phyloP scores from a whole-genome alignment of 768 basidiomycete genomes.

The Pleurotus tuoliensis region DNA sequence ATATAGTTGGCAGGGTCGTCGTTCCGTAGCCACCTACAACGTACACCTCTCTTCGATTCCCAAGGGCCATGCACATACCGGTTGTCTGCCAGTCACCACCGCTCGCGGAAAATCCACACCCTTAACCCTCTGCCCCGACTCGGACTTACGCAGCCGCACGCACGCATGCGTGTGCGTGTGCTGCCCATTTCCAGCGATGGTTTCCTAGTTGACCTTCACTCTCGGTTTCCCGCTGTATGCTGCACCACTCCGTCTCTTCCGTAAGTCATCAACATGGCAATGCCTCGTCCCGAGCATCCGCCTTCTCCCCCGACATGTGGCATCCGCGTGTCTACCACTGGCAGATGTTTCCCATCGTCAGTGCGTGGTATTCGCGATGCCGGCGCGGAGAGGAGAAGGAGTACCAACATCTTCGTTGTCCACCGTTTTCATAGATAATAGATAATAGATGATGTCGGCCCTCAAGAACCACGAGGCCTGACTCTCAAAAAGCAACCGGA shows the following conservation, averaged over 20 bases:
- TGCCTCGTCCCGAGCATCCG: background rate
- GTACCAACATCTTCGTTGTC: background rate
- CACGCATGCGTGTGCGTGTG: background rate
- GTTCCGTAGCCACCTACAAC: background rate
- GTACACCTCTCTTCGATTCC: background rate
- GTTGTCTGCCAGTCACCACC: background rate
- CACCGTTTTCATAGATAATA: background rate
- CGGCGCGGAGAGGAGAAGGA: slow-evolving; percentile 3
- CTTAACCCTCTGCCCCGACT: background rate
- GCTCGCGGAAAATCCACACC: background rate
- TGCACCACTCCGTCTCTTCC: slow-evolving; percentile 4
- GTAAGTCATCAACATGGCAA: background rate
- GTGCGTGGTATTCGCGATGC: slow-evolving; percentile 6
- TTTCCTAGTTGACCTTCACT: background rate
- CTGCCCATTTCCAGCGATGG: background rate
- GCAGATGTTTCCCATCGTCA: background rate
- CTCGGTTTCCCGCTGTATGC: background rate
- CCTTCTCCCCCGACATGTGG: slow-evolving; percentile 4
- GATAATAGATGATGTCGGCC: background rate
- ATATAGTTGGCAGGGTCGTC: background rate
- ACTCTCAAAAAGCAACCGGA: background rate
- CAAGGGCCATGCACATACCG: background rate
- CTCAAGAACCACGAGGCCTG: background rate
- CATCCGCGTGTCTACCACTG: slow-evolving; percentile 1
- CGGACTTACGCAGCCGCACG: background rate